Base-by-base conservation (phyloP, 1,284 basidiomycete species). In the Gymnopus androsaceus region DNA sequence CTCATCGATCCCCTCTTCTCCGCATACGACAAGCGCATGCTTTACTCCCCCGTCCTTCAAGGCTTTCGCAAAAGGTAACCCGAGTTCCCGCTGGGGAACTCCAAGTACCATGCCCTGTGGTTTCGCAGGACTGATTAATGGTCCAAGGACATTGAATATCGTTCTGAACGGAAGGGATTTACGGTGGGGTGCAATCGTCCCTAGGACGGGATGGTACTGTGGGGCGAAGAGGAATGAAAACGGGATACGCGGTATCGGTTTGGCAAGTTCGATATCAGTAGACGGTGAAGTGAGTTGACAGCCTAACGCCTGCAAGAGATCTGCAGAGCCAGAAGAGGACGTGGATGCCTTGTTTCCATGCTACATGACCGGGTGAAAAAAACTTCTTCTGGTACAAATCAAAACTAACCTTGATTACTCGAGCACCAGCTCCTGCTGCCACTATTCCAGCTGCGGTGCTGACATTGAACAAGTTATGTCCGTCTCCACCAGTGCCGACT, bases 401-500 rank as follows among this genome's bases (percentile, higher is more conserved):
- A n/a, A n/a, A 19, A 37, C 80, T 61, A 66, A 94, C 94, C 80
- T 98, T 98, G 72, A 95, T 87, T 0, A 98, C 93, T 50, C 94
- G 81, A 1, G 93, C 91, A 14, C 96, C 96, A 0, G 95, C 92
- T 14, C 96, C 96, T 17, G 94, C 94, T 23, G 95, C 95, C 17
- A 99, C 93, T 58, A 99, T 85, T 3, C 87, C 95, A 1, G 96
- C 96, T 0, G 94, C 92, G 0, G 96, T 98, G 66, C 94, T 96
- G 42, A 98, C 95, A 70, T 99, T 98, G 81, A 96, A 99, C 0
- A 96, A 91, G 67, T 98, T 94, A 74, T 96, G 88, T 0, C 95
- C 95, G 73, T 98, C 96, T 11, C 96, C 96, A n/a, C 96, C 96
- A 9, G 74, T 75, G 34, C 59, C 81, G 37, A 83, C 82, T 51